Evolutionary conservation across 257 asterid genomes (phyloP), one percentile per base, ranked within the genome.

Genomic region (Striga asiatica): DNA sequence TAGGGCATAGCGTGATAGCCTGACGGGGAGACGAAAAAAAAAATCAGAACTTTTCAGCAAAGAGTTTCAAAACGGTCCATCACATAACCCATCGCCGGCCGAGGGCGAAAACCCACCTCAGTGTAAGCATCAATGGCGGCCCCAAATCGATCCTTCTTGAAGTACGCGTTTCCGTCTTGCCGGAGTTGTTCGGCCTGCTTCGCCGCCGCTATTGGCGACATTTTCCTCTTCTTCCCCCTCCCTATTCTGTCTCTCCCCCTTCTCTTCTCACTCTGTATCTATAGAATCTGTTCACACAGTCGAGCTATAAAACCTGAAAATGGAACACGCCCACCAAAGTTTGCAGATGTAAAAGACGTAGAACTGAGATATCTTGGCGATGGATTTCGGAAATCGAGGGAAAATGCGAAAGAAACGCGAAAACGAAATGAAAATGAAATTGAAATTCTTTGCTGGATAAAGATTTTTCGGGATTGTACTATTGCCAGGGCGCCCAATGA

Each of bases 91-190:
- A 51, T 51, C 69, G 38, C 39, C 5, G 9, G 27, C 37, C 6
- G 18, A 28, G 22, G n/a, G 42, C n/a, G 14, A 55, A 41, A 39
- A 5, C 49, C 14, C 1, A 86, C 98, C 93, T 80, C 94, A 1
- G 98, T 86, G 49, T 89, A 89, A 61, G 95, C 96, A 71, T 83
- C 98, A 43, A 89, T 81, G 46, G 98, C 98, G 43, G 98, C 96
- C 21, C 81, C 91, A 10, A 79, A 72, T 20, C 88, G 82, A 43
- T 67, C 72, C 48, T 80, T 89, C 9, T 67, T 78, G 60, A 89
- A 89, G 66, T 73, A 87, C 56, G 24, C 6, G 70, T 89, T 89
- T 12, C 98, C 98, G 24, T 83, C 81, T 67, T 64, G 80, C 17
- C 75, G 69, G 60, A 86, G 91, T 68, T 63, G 70, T 66, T 89